phyloP scores from a whole-genome alignment of 148 eudicot genomes.

The Agrostemma githago region DNA sequence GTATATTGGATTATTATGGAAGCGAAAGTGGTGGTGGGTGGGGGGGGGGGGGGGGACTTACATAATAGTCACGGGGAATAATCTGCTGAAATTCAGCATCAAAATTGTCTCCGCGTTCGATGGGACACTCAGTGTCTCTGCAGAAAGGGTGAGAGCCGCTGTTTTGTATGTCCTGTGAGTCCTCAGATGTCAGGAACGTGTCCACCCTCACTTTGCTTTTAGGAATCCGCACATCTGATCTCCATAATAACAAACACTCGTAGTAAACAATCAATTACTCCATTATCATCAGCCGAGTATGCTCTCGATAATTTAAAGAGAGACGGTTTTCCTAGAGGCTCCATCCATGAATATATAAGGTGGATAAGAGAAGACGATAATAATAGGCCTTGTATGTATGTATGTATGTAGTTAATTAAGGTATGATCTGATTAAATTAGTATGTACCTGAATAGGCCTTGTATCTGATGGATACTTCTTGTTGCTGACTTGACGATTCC shows the following conservation, averaged over 20 bases:
- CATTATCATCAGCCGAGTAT: too few relatives aligned
- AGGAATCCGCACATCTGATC: slow-evolving; percentile 5
- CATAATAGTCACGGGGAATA: not conserved
- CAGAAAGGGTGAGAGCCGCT: slow-evolving; percentile 2
- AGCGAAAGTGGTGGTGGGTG: too few relatives aligned
- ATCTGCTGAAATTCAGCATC: not conserved
- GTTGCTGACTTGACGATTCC: not conserved
- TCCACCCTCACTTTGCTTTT: slow-evolving; percentile 7
- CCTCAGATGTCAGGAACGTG: slow-evolving; percentile 8
- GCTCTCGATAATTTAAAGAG: too few relatives aligned
- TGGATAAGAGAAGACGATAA: not conserved
- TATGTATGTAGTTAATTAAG: too few relatives aligned
- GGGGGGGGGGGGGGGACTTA: not conserved
- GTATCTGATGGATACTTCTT: slow-evolving; percentile 8
- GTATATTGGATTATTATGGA: too few relatives aligned
- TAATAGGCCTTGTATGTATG: not conserved
- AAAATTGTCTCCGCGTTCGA: not conserved
- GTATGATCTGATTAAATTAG: not conserved
- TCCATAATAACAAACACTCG: not conserved
- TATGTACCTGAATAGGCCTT: slow-evolving; percentile 4
- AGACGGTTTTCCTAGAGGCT: too few relatives aligned
- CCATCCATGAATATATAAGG: too few relatives aligned
- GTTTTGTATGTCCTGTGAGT: not conserved
- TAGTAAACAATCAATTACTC: too few relatives aligned
- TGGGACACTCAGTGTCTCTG: slow-evolving; percentile 7